These are phyloP conservation scores for Tulasnella sp. DNA, from an alignment of 768 basidiomycete genomes.

Conservation along the genomic window DNA sequence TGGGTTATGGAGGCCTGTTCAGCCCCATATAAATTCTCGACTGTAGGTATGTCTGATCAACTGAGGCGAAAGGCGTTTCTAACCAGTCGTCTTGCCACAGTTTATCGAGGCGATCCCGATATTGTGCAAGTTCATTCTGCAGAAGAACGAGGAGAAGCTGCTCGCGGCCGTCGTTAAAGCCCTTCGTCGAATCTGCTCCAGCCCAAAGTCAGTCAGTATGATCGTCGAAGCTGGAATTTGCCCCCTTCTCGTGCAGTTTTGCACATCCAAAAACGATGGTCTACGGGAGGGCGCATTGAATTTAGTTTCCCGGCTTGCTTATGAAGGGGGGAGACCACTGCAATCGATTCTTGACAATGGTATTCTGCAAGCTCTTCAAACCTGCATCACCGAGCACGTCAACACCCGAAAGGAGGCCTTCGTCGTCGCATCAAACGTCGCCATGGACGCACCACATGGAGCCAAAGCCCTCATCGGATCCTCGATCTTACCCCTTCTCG, in stretches of 20 bases:
- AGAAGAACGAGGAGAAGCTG: neutral
- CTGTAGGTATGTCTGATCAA: too few relatives aligned
- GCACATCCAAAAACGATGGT: neutral
- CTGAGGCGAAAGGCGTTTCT: too few relatives aligned
- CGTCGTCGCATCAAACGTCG: too few relatives aligned
- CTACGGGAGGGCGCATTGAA: neutral
- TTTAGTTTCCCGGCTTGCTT: neutral
- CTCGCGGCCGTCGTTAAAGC: neutral
- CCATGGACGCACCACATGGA: too few relatives aligned
- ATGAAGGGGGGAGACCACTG: neutral
- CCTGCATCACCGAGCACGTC: neutral
- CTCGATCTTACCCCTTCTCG: too few relatives aligned
- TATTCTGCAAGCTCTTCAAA: neutral
- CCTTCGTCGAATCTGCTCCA: neutral
- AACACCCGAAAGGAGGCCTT: neutral
- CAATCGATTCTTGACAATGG: neutral
- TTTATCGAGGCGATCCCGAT: neutral
- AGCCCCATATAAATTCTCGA: too few relatives aligned
- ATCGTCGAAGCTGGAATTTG: neutral
- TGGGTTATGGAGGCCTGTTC: neutral
- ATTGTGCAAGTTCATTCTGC: neutral
- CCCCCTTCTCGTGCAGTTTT: neutral
- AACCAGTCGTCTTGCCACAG: neutral
- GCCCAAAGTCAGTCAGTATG: neutral
- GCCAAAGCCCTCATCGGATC: too few relatives aligned